phyloP scores from a whole-genome alignment of 2,329 filamentous ascomycete species.

The Tricladium varicosporioides region DNA sequence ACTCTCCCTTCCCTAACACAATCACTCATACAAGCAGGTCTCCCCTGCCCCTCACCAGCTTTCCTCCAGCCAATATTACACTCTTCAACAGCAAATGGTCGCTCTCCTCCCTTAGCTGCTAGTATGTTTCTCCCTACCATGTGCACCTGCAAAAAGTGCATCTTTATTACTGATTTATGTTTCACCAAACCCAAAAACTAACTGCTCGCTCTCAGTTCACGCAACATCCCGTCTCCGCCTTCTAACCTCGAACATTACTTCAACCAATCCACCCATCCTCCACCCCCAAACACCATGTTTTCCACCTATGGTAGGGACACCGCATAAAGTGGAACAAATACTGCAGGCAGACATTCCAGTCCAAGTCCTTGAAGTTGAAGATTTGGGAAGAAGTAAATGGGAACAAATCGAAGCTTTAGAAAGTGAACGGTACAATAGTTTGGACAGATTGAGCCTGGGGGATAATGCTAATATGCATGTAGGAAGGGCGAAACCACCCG shows the following conservation, averaged over 20 bases:
- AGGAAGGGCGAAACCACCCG: constrained; percentile 69
- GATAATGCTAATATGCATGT: no score
- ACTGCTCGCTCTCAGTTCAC: constrained; percentile 67
- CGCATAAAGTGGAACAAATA: constrained; percentile 50
- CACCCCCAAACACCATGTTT: constrained; percentile 48
- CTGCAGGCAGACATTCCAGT: constrained; percentile 66
- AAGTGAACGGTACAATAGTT: no score
- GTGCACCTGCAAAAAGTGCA: no score
- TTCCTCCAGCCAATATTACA: constrained; percentile 27
- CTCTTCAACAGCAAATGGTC: constrained; percentile 6
- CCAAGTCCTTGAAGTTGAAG: constrained; percentile 84
- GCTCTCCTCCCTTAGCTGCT: constrained; percentile 47
- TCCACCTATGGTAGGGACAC: constrained; percentile 55
- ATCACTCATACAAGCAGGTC: constrained; percentile 18
- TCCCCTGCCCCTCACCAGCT: constrained; percentile 19
- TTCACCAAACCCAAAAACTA: no score
- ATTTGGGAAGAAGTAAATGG: constrained; percentile 77
- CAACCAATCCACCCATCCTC: constrained; percentile 53
- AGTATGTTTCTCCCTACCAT: no score
- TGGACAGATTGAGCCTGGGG: no score
- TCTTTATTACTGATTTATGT: no score
- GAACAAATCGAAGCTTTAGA: constrained; percentile 83
- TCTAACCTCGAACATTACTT: constrained; percentile 67
- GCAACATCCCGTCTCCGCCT: constrained; percentile 81
- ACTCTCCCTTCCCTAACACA: constrained; percentile 21